Base-by-base conservation (phyloP, 2,329 filamentous ascomycete species). In the Cordyceps javanica region DNA sequence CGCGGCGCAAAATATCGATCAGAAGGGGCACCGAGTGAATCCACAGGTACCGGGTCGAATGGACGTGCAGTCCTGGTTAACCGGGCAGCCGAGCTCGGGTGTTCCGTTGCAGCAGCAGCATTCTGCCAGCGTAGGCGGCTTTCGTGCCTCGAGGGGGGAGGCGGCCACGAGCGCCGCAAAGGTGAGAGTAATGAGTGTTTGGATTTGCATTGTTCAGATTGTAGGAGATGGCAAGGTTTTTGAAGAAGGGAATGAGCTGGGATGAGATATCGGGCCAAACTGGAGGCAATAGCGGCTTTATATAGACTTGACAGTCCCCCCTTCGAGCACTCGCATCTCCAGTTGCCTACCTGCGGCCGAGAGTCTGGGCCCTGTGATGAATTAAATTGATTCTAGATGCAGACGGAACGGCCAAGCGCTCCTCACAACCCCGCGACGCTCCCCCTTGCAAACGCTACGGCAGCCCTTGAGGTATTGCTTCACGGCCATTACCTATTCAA, bases 101-200 rank as follows among this genome's bases (percentile, higher is more conserved):
- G 51, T 51, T 34, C 53, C 60, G 53, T 62, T 55, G 55, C 58
- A 62, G 56, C 60, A 58, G 60, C 53, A 59, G 38, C 60, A 59
- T 25, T 62, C 58, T 26, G 58, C 61, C 26, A 58, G 57, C 26
- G 61, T 60, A 8, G 55, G 60, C 7, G 26, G 11, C 28, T 57
- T 57, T 55, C 57, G 60, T 36, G 19, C 32, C 36, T 58, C 50
- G 42, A 61, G 36, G 21, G 59, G 52, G 9, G 50, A 51, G 6
- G 56, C 39, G 16, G 34, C 49, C 8, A 32, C 56, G 28, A 48
- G n/a, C 5, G 58, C 53, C 11, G 46, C 39, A 16, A 58, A 19
- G 30, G 44, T 36, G 26, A 58, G 11, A 11, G 32, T 30, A 14
- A 58, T 4, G 8, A 58, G 5, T 11, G 32, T 36, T 39, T 42